Evolutionary conservation across 768 basidiomycete genomes (phyloP).

Genomic region (Hortiboletus flavorubellus): DNA sequence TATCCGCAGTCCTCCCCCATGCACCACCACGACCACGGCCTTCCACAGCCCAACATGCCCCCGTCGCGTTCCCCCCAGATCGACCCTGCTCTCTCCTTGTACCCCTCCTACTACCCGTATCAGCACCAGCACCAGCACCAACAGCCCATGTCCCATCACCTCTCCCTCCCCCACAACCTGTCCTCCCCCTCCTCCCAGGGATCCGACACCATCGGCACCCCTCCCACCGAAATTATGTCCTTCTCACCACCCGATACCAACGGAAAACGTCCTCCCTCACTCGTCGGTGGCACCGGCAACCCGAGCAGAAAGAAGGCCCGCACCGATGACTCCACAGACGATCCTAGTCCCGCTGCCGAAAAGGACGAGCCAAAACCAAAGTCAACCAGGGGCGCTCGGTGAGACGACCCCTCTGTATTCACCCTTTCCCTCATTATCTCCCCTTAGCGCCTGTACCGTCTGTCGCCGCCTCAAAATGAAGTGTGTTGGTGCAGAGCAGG

Average conservation of each 20-base stretch:
- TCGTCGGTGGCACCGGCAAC: constrained; percentile 37
- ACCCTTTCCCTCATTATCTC: constrained; percentile 11
- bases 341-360: constrained; percentile 50
- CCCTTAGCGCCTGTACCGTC: constrained; percentile 78
- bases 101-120: constrained; percentile 58
- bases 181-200: constrained; percentile 80
- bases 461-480: constrained; percentile 94
- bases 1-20: constrained; percentile 32
- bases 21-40: constrained; percentile 43
- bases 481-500: constrained; percentile 86
- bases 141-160: constrained; percentile 50
- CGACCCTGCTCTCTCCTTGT: constrained; percentile 68
- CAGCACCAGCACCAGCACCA: constrained; percentile 48
- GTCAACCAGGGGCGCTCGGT: constrained; percentile 85
- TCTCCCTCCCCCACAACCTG: constrained; percentile 54
- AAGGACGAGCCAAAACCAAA: constrained; percentile 74
- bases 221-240: constrained; percentile 57
- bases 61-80: constrained; percentile 60
- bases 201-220: constrained; percentile 73
- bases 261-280: constrained; percentile 64
- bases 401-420: constrained; percentile 17
- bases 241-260: constrained; percentile 53
- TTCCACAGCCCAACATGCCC: constrained; percentile 37
- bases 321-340: constrained; percentile 51
- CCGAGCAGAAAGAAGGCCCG: constrained; percentile 54